phyloP scores from a whole-genome alignment of 495 filamentous ascomycete species.

The Letharia lupina region DNA sequence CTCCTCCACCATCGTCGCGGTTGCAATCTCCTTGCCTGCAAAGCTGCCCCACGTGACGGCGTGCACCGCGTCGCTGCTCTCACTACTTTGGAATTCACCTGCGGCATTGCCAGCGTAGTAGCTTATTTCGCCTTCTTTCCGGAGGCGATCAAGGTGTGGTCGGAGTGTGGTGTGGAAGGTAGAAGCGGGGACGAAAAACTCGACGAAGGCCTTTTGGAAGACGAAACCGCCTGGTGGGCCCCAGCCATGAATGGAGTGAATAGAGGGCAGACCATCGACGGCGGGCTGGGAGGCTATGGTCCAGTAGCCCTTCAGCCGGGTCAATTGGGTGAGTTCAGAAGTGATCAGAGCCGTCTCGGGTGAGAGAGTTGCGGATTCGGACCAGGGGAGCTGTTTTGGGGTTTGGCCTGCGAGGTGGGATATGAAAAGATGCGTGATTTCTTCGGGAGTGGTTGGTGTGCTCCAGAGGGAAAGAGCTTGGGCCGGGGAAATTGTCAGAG shows the following conservation, averaged over 20 bases:
- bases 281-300: constrained; percentile 94
- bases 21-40: constrained; percentile 92
- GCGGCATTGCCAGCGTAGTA: constrained; percentile 75
- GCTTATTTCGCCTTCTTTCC: constrained; percentile 55
- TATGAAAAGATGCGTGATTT: constrained; percentile 72
- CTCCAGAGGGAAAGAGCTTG: constrained; percentile 81
- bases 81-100: constrained; percentile 62
- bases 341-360: constrained; percentile 77
- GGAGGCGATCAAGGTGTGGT: constrained; percentile 46
- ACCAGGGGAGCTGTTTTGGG: constrained; percentile 76
- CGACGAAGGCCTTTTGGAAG: constrained; percentile 97
- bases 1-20: constrained; percentile 95
- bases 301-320: constrained; percentile 74
- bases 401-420: constrained; percentile 69
- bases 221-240: constrained; percentile 88
- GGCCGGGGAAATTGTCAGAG: constrained; percentile 68
- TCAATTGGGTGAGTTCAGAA: constrained; percentile 62
- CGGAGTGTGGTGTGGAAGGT: constrained; percentile 59
- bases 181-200: constrained; percentile 71
- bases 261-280: constrained; percentile 71
- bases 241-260: constrained; percentile 84
- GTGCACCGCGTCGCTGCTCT: constrained; percentile 57
- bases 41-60: constrained; percentile 97
- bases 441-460: constrained; percentile 53
- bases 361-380: constrained; percentile 67